Evolutionary conservation across 768 basidiomycete species (phyloP).

Genomic region (Leucosporidium creatinivorum): DNA sequence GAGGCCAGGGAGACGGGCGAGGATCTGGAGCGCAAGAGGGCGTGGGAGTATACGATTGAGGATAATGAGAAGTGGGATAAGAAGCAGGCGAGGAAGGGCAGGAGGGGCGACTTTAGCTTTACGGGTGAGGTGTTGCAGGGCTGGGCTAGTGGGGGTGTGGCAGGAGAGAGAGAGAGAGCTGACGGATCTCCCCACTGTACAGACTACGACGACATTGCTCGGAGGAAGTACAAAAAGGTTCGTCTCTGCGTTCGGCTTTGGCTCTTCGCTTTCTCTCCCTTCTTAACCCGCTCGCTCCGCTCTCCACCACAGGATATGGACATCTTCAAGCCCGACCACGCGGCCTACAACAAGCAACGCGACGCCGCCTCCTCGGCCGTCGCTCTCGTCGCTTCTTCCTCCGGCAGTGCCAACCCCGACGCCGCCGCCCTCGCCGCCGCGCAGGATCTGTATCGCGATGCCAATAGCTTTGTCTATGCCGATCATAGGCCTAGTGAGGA

Average conservation of each 20-base stretch:
- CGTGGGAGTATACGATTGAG: slow-evolving; percentile 92
- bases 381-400: slow-evolving; percentile 29
- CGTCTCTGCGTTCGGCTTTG: neutral
- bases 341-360: slow-evolving; percentile 80
- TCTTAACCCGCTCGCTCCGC: neutral
- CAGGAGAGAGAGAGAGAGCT: neutral
- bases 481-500: slow-evolving; percentile 94
- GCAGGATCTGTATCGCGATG: slow-evolving; percentile 84
- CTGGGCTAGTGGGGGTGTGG: neutral
- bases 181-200: neutral
- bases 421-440: slow-evolving; percentile 42
- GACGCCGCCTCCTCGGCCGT: slow-evolving; percentile 57
- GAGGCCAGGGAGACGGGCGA: slow-evolving; percentile 88
- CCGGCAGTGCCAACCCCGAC: slow-evolving; percentile 34
- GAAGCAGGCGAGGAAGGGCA: slow-evolving; percentile 69
- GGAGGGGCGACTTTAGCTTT: slow-evolving; percentile 82
- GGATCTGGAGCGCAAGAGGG: slow-evolving; percentile 80
- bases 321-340: slow-evolving; percentile 76
- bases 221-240: slow-evolving; percentile 71
- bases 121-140: slow-evolving; percentile 57
- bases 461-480: slow-evolving; percentile 84
- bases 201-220: slow-evolving; percentile 88
- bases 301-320: slow-evolving; percentile 57
- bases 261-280: neutral
- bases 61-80: slow-evolving; percentile 97